These are phyloP conservation scores for Candida lessepsii DNA, from an alignment of 805 yeast species.

Conservation along the genomic window DNA sequence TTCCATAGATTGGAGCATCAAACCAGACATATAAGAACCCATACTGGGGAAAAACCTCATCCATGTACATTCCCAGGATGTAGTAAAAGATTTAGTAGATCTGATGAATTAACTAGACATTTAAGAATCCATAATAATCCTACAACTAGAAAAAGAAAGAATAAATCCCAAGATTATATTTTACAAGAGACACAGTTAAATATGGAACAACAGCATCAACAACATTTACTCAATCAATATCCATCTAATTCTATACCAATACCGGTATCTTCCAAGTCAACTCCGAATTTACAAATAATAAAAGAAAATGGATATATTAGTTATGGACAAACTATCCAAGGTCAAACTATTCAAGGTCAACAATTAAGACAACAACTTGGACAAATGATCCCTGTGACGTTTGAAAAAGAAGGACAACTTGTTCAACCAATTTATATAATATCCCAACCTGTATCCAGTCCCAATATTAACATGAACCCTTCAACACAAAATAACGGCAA, in stretches of 20 bases:
- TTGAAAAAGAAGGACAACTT: conserved; percentile 32
- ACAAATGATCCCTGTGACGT: conserved; percentile 24
- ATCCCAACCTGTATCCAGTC: conserved; percentile 6
- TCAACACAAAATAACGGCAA: conserved; percentile 9
- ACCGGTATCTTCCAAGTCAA: conserved; percentile 8
- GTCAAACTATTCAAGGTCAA: conserved; percentile 5
- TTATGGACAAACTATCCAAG: conserved; percentile 5
- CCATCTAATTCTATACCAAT: not conserved
- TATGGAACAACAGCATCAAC: conserved; percentile 11
- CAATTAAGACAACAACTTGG: conserved; percentile 7
- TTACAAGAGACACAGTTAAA: conserved; percentile 8
- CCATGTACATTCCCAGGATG: conserved; percentile 85
- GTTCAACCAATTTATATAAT: conserved; percentile 39
- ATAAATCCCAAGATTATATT: conserved; percentile 16
- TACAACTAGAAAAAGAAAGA: conserved; percentile 41
- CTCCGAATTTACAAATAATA: conserved; percentile 3
- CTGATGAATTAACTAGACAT: conserved; percentile 86
- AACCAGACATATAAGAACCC: conserved; percentile 87
- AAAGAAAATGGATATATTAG: conserved; percentile 6
- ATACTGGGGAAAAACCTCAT: conserved; percentile 92
- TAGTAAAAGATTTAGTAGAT: conserved; percentile 71
- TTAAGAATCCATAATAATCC: conserved; percentile 74
- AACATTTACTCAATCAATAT: conserved; percentile 9
- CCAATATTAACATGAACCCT: conserved; percentile 10
- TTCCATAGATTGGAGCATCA: conserved; percentile 89